Conservation (phyloP, 495 filamentous ascomycete species). For the Tuber microsphaerosporum region DNA sequence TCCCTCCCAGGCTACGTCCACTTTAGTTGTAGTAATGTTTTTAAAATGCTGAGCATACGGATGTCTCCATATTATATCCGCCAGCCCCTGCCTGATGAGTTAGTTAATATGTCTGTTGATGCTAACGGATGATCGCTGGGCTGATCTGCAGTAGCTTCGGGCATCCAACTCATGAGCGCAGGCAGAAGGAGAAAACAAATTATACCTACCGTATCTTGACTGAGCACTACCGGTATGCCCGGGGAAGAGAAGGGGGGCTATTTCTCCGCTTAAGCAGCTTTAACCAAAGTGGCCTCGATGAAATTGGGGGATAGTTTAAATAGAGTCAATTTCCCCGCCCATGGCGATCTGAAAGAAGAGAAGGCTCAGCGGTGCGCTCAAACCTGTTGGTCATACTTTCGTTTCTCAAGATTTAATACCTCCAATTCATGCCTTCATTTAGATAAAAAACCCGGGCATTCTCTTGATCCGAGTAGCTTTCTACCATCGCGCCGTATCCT, state of each 20-base stretch:
- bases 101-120: not conserved
- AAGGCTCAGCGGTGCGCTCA: not conserved
- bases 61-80: no score
- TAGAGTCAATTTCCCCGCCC: constrained; percentile 21
- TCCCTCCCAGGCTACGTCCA: no score
- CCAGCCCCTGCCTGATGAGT: constrained; percentile 30
- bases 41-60: no score
- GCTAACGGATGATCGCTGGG: not conserved
- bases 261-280: constrained; percentile 17
- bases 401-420: constrained; percentile 4
- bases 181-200: not conserved
- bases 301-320: constrained; percentile 26
- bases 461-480: constrained; percentile 5
- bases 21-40: no score
- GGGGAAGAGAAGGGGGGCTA: no score
- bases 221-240: no score
- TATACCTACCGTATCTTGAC: no score
- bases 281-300: constrained; percentile 17
- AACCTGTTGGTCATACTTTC: constrained; percentile 11
- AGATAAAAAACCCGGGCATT: constrained; percentile 1
- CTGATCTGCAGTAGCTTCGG: not conserved
- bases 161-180: constrained; percentile 5
- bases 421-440: constrained; percentile 1
- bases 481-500: no score
- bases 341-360: not conserved